Evolutionary conservation across 441 rosid species (phyloP).

Genomic region (Gossypium lobatum): DNA sequence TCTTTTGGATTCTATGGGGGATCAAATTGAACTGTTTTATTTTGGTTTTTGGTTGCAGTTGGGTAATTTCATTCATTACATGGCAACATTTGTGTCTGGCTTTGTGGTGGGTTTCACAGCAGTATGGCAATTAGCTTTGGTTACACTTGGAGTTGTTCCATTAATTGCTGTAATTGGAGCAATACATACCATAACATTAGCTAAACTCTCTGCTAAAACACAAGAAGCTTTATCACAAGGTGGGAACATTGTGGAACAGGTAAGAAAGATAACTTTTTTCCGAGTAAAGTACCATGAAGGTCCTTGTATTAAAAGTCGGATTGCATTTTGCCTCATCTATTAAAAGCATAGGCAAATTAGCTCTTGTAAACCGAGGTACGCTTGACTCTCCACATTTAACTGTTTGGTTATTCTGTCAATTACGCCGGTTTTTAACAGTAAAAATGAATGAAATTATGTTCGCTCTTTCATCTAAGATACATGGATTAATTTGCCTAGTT

Average conservation of each 20-base stretch:
- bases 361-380: too few relatives aligned
- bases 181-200: constrained; percentile 67
- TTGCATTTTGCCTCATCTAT: too few relatives aligned
- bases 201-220: constrained; percentile 75
- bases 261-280: constrained; percentile 3
- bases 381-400: too few relatives aligned
- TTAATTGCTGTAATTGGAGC: constrained; percentile 94
- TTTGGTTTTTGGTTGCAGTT: constrained; percentile 39
- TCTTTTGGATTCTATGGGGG: constrained; percentile 13
- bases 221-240: constrained; percentile 91
- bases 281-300: too few relatives aligned
- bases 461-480: too few relatives aligned
- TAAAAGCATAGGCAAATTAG: too few relatives aligned
- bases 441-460: too few relatives aligned
- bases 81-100: constrained; percentile 97
- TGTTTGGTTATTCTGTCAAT: too few relatives aligned
- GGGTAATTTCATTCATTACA: constrained; percentile 95
- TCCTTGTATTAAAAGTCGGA: too few relatives aligned
- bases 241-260: constrained; percentile 96
- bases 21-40: neutral
- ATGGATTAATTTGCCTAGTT: too few relatives aligned
- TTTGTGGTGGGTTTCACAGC: constrained; percentile 99
- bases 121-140: constrained; percentile 94
- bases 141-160: constrained; percentile 95
- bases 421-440: too few relatives aligned